Evolutionary conservation across 1,139 yeast species (phyloP), one percentile per base, ranked within the genome.

Genomic region (Saccharomycopsis crataegensis): DNA sequence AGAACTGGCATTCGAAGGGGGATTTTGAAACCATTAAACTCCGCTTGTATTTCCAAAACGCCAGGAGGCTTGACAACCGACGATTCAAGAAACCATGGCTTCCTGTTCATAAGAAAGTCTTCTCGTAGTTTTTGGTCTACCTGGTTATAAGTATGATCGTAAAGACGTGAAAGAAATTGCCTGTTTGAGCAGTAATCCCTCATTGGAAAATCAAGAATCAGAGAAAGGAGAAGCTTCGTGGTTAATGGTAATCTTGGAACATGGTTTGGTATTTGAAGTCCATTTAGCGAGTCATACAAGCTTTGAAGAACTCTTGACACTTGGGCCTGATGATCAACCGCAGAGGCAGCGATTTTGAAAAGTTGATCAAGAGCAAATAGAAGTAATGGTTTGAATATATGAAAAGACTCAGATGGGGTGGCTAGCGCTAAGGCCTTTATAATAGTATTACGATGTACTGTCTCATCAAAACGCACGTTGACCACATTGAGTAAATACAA

Each of bases 401-500:
- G 82, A 67, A 80, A 78, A 62, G 70, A 79, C 5, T 74, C 66
- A 50, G 76, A 70, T 34, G 70, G 69, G 16, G 86, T 80, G 31
- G 81, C 69, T 33, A 82, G 72, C 22, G 82, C 76, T 59, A 82
- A 67, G 31, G 83, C 73, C 62, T 79, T 79, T 55, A 82, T 80
- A 31, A 72, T 70, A 3, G 83, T 78, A 1, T 85, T 85, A 59
- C 86, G 67, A 61, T 73, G 74, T 43, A 72, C 76, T n/a, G 63
- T 63, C 40, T 65, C 64, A 46, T 72, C 74, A 59, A 75, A 77
- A 60, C 73, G 73, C 57, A 82, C 79, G 61, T 73, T 76, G 50
- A 80, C 84, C n/a, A 80, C 68, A 34, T 83, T 80, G 59, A 80
- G 73, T 46, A 80, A 72, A 59, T 71, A 82, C 62, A 77, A 75